Base-by-base conservation (phyloP, 2,329 filamentous ascomycete species). In the Leptographium galeiforme region DNA sequence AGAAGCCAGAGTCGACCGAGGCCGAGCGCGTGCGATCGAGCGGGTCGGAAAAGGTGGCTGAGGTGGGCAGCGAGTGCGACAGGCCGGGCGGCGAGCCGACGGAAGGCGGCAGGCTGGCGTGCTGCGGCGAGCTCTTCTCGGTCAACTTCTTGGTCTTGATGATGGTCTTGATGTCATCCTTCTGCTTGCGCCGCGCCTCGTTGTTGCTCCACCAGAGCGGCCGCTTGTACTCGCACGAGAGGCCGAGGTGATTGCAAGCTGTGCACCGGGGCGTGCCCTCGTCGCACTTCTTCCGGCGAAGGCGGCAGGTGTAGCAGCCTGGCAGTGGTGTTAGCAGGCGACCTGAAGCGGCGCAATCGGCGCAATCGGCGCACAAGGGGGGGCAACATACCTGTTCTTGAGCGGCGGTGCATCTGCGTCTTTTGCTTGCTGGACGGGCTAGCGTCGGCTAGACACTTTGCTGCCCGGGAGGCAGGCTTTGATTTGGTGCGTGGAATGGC, bases 181-280 rank as follows among this genome's bases (percentile, higher is more conserved):
- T 98, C 68, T 96, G 89, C 54, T 83, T 73, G 62, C 85, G 81
- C 61, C 93, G 79, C 64, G 86, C 82, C 58, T 95, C 89, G 64
- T 87, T 86, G 75, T 93, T 96, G 71, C 85, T 87, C 93, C 93
- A 98, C 93, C 93, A 98, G 71, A 87, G 81, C 40, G 93, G 93
- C 65, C 90, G 77, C 77, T 95, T 95, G 74, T 97, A 98, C 74
- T 97, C 89, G 73, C 93, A 98, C 63, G 78, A 77, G 54, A 98
- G 77, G 52, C 87, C 86, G 54, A 98, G 83, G 64, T 82, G 76
- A 61, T 79, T 82, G 76, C 81, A 84, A 57, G 81, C 81, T 16
- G 78, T 76, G 72, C 81, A 84, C 62, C 74, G 70, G 52, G 79
- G 78, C 40, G 73, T 70, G 58, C 78, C 79, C 67, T 84, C 81